Evolutionary conservation across 225 moss, liverwort and hornwort genomes (phyloP).

Genomic region (Sphagnum contortum): DNA sequence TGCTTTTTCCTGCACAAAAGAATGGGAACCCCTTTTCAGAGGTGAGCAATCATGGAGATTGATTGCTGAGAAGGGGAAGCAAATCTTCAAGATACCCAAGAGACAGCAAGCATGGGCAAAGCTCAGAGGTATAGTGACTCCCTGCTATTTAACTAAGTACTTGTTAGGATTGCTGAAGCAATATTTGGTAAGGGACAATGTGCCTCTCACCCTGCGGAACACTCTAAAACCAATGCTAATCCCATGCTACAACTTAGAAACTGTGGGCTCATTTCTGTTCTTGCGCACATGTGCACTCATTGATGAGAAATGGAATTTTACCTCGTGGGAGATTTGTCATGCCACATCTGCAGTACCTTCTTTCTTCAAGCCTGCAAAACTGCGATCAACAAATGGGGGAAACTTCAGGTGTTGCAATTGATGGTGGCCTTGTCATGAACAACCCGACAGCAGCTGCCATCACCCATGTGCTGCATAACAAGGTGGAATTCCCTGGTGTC

Average conservation of each 20-base stretch:
- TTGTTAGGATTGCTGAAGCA: slow-evolving; percentile 62
- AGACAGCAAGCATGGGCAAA: slow-evolving; percentile 49
- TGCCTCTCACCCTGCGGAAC: slow-evolving; percentile 57
- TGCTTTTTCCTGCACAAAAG: slow-evolving; percentile 74
- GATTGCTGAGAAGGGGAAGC: slow-evolving; percentile 58
- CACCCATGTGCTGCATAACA: slow-evolving; percentile 91
- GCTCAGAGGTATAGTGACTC: slow-evolving; percentile 46
- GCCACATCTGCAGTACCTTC: slow-evolving; percentile 84
- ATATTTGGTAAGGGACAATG: slow-evolving; percentile 47
- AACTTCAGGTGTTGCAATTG: slow-evolving; percentile 73
- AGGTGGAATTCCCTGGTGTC: slow-evolving; percentile 66
- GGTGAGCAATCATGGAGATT: slow-evolving; percentile 76
- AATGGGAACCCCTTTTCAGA: slow-evolving; percentile 48
- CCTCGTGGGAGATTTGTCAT: slow-evolving; percentile 80
- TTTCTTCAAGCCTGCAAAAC: slow-evolving; percentile 62
- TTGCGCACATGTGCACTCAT: slow-evolving; percentile 74
- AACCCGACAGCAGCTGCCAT: slow-evolving; percentile 89
- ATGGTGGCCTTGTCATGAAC: slow-evolving; percentile 89
- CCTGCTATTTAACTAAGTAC: slow-evolving; percentile 60
- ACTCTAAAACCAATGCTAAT: slow-evolving; percentile 87
- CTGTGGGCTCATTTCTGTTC: slow-evolving; percentile 72
- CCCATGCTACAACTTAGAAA: slow-evolving; percentile 82
- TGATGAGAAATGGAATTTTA: slow-evolving; percentile 76
- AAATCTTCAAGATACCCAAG: slow-evolving; percentile 61
- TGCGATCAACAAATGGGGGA: slow-evolving; percentile 62